Evolutionary conservation across 169 alveolate genomes (phyloP).

Genomic region (Plasmodium gonderi): DNA sequence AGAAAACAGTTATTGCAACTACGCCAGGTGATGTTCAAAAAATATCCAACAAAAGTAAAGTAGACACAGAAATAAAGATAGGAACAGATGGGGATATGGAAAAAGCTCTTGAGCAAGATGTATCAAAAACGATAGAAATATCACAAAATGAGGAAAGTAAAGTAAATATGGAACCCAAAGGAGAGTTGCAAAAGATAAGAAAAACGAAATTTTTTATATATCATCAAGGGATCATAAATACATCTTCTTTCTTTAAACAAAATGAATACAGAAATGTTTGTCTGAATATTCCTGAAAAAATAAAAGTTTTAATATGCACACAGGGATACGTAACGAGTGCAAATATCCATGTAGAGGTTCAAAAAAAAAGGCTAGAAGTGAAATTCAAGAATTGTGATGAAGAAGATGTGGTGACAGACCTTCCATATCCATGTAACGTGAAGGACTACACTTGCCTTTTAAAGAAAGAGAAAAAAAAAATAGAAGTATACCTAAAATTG

Average conservation of each 20-base stretch:
- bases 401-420: slow-evolving; percentile 11
- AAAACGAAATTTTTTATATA: slow-evolving; percentile 19
- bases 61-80: slow-evolving; percentile 38
- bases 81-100: neutral
- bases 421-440: slow-evolving; percentile 46
- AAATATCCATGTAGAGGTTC: slow-evolving; percentile 5
- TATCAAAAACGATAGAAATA: neutral
- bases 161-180: neutral
- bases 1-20: neutral
- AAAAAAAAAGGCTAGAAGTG: slow-evolving; percentile 7
- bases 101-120: neutral
- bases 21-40: slow-evolving; percentile 10
- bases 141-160: neutral
- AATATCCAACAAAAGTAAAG: slow-evolving; percentile 11
- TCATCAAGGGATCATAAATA: slow-evolving; percentile 56
- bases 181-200: neutral
- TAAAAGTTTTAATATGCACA: slow-evolving; percentile 31
- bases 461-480: slow-evolving; percentile 17
- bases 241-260: slow-evolving; percentile 36
- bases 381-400: slow-evolving; percentile 40
- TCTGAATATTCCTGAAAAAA: slow-evolving; percentile 49
- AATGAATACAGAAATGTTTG: slow-evolving; percentile 24
- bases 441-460: slow-evolving; percentile 32
- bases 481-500: slow-evolving; percentile 45
- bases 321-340: slow-evolving; percentile 20